Percentiles rank a stretch among this genome's conserved stretches.
These are phyloP conservation scores for Paramyrothecium sp. DNA, from an alignment of 2,329 filamentous ascomycete species.

Conservation along the genomic window DNA sequence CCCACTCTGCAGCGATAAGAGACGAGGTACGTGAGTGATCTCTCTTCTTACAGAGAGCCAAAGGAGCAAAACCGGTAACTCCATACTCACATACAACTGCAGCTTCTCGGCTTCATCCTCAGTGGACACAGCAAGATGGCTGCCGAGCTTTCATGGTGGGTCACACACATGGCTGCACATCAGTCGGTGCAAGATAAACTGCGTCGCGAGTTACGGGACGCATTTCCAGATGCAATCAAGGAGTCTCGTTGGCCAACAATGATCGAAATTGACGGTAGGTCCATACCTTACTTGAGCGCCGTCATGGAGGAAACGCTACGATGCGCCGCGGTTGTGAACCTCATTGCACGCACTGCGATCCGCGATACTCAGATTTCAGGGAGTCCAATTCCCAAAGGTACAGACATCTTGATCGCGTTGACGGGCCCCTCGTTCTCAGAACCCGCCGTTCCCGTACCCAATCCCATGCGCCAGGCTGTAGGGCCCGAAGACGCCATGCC, in stretches of 20 bases:
- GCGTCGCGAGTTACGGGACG: constrained; percentile 17
- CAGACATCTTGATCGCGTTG: constrained; percentile 23
- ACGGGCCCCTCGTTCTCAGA: constrained; percentile 25
- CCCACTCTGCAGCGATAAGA: constrained; percentile 26
- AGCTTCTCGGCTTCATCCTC: constrained; percentile 25
- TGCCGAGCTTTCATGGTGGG: constrained; percentile 24
- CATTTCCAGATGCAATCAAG: constrained; percentile 13
- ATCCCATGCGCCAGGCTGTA: constrained; percentile 20
- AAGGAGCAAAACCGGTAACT: neutral
- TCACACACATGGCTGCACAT: constrained; percentile 21
- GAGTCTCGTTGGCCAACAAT: constrained; percentile 23
- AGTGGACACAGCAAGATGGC: constrained; percentile 26
- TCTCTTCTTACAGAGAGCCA: neutral
- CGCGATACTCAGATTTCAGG: constrained; percentile 31
- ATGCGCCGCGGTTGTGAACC: constrained; percentile 21
- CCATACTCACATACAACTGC: too few species aligned
- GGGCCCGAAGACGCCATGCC: constrained; percentile 19
- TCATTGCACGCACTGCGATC: constrained; percentile 25
- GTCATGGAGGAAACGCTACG: constrained; percentile 34
- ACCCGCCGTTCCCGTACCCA: constrained; percentile 22
- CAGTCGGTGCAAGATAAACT: constrained; percentile 20
- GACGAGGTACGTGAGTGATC: constrained; percentile 28
- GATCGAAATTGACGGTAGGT: constrained; percentile 22
- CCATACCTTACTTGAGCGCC: constrained; percentile 33
- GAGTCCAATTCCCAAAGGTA: constrained; percentile 30